Conservation (phyloP, 1,284 basidiomycete species). For the Apiotrichum montevideense region DNA sequence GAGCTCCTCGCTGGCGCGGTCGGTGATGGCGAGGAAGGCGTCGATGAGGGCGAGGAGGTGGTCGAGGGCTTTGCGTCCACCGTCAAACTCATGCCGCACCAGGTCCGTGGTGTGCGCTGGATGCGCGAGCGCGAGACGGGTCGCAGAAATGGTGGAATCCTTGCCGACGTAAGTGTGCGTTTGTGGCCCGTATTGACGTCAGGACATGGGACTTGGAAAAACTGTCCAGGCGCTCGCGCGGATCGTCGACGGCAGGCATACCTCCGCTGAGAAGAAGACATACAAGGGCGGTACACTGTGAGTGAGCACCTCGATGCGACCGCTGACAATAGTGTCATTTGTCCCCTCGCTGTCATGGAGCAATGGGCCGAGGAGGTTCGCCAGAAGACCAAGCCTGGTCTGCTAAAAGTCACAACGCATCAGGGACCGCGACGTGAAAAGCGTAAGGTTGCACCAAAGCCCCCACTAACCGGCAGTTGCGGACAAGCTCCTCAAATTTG, state of each 20-base stretch:
- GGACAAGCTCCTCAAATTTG: slow-evolving; percentile 55
- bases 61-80: slow-evolving; percentile 67
- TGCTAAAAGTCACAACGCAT: slow-evolving; percentile 68
- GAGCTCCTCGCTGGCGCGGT: slow-evolving; percentile 48
- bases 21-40: slow-evolving; percentile 42
- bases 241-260: slow-evolving; percentile 68
- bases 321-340: slow-evolving; percentile 58
- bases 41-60: slow-evolving; percentile 55
- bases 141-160: slow-evolving; percentile 75
- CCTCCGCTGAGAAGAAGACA: slow-evolving; percentile 61
- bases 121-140: slow-evolving; percentile 77
- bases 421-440: slow-evolving; percentile 68
- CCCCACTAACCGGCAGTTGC: slow-evolving; percentile 51
- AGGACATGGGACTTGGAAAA: slow-evolving; percentile 65
- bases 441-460: slow-evolving; percentile 46
- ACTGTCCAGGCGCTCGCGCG: slow-evolving; percentile 85
- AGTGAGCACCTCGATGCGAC: slow-evolving; percentile 62
- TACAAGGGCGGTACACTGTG: slow-evolving; percentile 65
- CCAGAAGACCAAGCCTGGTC: slow-evolving; percentile 61
- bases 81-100: slow-evolving; percentile 73
- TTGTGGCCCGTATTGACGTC: slow-evolving; percentile 37
- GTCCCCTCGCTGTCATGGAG: slow-evolving; percentile 74
- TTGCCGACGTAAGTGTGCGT: slow-evolving; percentile 69
- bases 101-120: slow-evolving; percentile 74
- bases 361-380: slow-evolving; percentile 87